Percentiles rank a stretch among this genome's conserved stretches.
phyloP scores from a whole-genome alignment of 2,329 filamentous ascomycete genomes.

The Botrytis elliptica region DNA sequence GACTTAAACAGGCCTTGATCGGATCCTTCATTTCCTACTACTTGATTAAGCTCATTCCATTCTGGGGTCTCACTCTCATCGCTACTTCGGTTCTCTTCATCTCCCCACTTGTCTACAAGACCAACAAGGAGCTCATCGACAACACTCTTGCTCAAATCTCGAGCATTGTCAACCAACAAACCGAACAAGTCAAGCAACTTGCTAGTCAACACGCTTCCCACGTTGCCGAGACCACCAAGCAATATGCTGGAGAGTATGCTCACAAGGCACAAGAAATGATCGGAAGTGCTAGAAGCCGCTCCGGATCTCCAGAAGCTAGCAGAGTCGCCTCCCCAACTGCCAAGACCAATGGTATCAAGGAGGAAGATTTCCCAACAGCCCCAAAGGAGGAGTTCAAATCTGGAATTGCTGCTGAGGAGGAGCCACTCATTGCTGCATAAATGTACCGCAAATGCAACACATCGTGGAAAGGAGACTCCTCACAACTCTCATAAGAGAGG shows the following conservation, averaged over 20 bases:
- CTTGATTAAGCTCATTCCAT: slow-evolving; percentile 66
- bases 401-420: slow-evolving; percentile 27
- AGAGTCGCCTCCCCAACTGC: slow-evolving; percentile 28
- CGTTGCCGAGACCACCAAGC: slow-evolving; percentile 62
- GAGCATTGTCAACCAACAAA: slow-evolving; percentile 60
- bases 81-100: slow-evolving; percentile 60
- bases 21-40: slow-evolving; percentile 65
- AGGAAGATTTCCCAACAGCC: slow-evolving; percentile 37
- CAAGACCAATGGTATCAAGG: slow-evolving; percentile 26
- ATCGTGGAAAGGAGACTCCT: background rate
- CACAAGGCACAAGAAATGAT: slow-evolving; percentile 66
- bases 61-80: slow-evolving; percentile 66
- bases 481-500: slow-evolving; percentile 9
- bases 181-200: slow-evolving; percentile 58
- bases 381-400: slow-evolving; percentile 39
- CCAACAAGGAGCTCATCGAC: slow-evolving; percentile 70
- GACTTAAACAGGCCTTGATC: slow-evolving; percentile 51
- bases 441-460: background rate
- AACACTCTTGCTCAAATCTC: slow-evolving; percentile 57
- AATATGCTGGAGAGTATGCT: slow-evolving; percentile 67
- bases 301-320: slow-evolving; percentile 32
- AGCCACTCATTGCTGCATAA: slow-evolving; percentile 36
- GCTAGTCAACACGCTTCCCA: slow-evolving; percentile 64
- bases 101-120: slow-evolving; percentile 61
- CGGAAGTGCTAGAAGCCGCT: slow-evolving; percentile 40